phyloP scores from a whole-genome alignment of 805 yeast species.

The Priceomyces fermenticarens region DNA sequence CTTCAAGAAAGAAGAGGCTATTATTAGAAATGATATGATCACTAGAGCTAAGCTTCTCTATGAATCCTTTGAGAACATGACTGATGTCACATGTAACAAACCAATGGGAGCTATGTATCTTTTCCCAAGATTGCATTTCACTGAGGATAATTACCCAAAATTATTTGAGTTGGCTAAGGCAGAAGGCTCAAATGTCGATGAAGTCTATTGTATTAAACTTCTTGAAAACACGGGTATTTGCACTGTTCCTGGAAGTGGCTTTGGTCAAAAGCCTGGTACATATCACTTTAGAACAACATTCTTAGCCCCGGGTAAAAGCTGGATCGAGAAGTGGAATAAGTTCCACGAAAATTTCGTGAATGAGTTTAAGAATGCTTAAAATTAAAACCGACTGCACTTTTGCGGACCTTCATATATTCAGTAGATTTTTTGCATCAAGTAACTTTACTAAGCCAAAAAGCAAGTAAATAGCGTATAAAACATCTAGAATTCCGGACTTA shows the following conservation, averaged over 20 bases:
- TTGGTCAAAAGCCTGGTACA: conserved; percentile 88
- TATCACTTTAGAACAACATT: conserved; percentile 95
- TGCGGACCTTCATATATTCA: background rate
- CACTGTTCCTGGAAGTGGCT: conserved; percentile 96
- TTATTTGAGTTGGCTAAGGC: conserved; percentile 62
- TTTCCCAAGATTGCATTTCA: conserved; percentile 75
- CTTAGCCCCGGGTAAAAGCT: conserved; percentile 90
- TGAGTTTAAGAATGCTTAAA: conserved; percentile 36
- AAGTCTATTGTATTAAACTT: conserved; percentile 80
- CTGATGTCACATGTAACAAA: conserved; percentile 78
- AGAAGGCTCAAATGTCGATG: conserved; percentile 67
- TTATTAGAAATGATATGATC: conserved; percentile 61
- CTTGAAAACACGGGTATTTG: conserved; percentile 91
- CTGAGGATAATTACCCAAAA: conserved; percentile 41
- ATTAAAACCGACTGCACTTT: background rate
- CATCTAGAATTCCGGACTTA: no score
- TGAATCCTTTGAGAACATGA: conserved; percentile 70
- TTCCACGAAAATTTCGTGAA: conserved; percentile 76
- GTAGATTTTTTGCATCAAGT: background rate
- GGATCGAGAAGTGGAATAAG: conserved; percentile 74
- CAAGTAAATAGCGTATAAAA: background rate
- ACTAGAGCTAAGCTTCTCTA: conserved; percentile 63
- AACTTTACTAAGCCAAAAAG: background rate
- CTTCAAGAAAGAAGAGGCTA: conserved; percentile 59
- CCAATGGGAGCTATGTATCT: conserved; percentile 99